Evolutionary conservation across 768 basidiomycete genomes (phyloP).

Genomic region (Russula ochroleuca): DNA sequence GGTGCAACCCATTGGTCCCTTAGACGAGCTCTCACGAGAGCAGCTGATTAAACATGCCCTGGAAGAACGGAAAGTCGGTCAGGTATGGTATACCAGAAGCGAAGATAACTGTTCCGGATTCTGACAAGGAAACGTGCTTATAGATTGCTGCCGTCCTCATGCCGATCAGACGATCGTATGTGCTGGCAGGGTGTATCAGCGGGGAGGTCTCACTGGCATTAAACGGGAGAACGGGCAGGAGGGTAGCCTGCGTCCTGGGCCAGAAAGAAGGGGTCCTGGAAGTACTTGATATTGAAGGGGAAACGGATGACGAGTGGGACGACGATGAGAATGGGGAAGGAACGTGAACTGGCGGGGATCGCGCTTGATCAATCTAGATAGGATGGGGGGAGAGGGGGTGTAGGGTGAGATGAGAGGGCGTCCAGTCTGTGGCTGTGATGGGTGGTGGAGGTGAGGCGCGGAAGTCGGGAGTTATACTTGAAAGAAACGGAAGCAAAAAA

Average conservation of each 20-base stretch:
- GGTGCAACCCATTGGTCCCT: conserved; percentile 46
- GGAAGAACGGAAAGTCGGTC: conserved; percentile 54
- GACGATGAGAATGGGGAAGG: conserved; percentile 21
- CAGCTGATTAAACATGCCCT: conserved; percentile 58
- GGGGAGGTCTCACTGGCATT: conserved; percentile 59
- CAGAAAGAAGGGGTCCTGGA: conserved; percentile 59
- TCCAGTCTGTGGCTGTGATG: not conserved
- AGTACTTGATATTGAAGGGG: conserved; percentile 69
- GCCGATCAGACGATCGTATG: conserved; percentile 55
- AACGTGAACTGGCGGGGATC: conserved; percentile 3
- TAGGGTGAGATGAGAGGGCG: not conserved
- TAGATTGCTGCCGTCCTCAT: conserved; percentile 49
- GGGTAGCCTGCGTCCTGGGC: conserved; percentile 73
- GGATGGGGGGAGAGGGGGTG: not conserved
- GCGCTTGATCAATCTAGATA: not conserved
- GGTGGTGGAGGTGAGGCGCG: conserved; percentile 17
- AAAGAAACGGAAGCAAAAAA: conserved; percentile 22
- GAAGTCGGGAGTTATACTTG: not conserved
- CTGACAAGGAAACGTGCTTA: conserved; percentile 19
- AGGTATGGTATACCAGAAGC: conserved; percentile 48
- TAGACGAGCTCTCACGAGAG: conserved; percentile 55
- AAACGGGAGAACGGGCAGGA: conserved; percentile 69
- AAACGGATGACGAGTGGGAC: conserved; percentile 30
- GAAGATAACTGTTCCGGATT: conserved; percentile 13
- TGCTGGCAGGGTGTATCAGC: conserved; percentile 47